Percentiles rank a stretch among this genome's conserved stretches.
Evolutionary conservation across 1,284 basidiomycete species (phyloP).

Genomic region (Xerocomus minutiporus): DNA sequence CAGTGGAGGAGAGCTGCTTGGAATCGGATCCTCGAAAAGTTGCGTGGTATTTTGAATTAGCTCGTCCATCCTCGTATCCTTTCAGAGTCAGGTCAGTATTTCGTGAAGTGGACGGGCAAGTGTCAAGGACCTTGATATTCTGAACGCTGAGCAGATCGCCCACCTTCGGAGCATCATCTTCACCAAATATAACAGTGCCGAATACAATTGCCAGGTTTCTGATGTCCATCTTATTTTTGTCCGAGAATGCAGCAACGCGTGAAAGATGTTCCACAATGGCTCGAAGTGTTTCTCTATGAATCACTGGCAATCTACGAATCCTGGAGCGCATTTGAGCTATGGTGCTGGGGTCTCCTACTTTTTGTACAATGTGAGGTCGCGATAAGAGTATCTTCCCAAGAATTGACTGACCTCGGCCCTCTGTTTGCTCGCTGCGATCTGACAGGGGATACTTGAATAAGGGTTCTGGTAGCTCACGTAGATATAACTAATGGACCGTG

Average conservation of each 20-base stretch:
- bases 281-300: conserved; percentile 88
- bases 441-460: conserved; percentile 83
- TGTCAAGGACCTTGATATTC: conserved; percentile 57
- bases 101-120: neutral
- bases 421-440: conserved; percentile 81
- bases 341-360: conserved; percentile 66
- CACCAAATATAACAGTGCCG: conserved; percentile 81
- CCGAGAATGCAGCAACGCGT: conserved; percentile 63
- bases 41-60: conserved; percentile 66
- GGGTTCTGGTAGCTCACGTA: conserved; percentile 90
- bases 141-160: conserved; percentile 71
- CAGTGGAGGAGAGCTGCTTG: conserved; percentile 51
- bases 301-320: conserved; percentile 76
- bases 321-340: conserved; percentile 75
- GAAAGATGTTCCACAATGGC: conserved; percentile 86
- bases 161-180: conserved; percentile 77
- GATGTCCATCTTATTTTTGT: conserved; percentile 92
- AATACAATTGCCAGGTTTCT: conserved; percentile 88
- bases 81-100: conserved; percentile 4
- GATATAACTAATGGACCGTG: conserved; percentile 55
- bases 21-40: conserved; percentile 54
- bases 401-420: conserved; percentile 56
- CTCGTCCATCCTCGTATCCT: conserved; percentile 89
- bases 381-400: neutral
- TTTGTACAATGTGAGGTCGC: conserved; percentile 11